Percentiles rank a stretch among this genome's conserved stretches.
phyloP scores from a whole-genome alignment of 257 asterid species.

The Lithospermum erythrorhizon region DNA sequence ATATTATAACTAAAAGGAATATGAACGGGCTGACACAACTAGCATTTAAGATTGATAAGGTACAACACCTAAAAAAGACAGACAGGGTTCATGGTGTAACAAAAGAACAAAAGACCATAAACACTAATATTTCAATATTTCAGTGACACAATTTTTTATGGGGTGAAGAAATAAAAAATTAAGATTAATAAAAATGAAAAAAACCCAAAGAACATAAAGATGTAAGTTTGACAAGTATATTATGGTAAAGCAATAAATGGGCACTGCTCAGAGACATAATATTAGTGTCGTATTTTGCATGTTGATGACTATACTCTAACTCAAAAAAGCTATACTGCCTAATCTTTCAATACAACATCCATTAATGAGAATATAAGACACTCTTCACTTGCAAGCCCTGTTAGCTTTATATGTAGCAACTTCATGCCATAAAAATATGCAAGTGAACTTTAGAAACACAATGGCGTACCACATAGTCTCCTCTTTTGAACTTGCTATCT shows the following conservation, averaged over 20 bases:
- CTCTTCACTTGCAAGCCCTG: conserved; percentile 1
- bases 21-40: neutral
- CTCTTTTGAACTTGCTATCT: conserved; percentile 39
- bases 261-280: neutral
- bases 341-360: neutral
- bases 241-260: neutral
- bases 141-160: too few relatives aligned
- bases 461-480: conserved; percentile 72
- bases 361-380: neutral
- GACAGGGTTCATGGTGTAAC: neutral
- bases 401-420: conserved; percentile 4
- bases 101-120: neutral
- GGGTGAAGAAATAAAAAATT: too few relatives aligned
- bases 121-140: too few relatives aligned
- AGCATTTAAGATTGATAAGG: neutral
- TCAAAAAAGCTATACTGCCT: neutral
- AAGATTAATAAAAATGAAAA: too few relatives aligned
- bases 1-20: neutral
- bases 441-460: neutral
- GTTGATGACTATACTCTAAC: conserved; percentile 1
- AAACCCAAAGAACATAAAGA: neutral
- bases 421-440: conserved; percentile 4
- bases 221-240: neutral
- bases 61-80: neutral
- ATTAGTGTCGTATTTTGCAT: neutral